Evolutionary conservation across 2,329 filamentous ascomycete species (phyloP), one percentile per base, ranked within the genome.

Genomic region (Fusarium proliferatum): DNA sequence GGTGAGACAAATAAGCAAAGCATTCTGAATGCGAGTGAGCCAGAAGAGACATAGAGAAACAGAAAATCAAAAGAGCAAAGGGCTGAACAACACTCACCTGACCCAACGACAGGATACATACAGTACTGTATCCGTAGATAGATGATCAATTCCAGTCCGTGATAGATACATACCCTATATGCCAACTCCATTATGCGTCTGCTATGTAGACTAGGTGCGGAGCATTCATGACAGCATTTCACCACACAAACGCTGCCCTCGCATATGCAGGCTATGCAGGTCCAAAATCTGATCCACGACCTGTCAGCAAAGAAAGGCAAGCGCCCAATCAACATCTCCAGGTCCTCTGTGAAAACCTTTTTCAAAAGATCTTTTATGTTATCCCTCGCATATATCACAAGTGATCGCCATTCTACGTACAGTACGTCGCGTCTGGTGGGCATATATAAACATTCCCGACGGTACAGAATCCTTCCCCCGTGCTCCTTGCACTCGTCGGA

Each of bases 371-470:
- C 46, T 42, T 49, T 23, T 55, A 46, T 65, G 48, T 61, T 49
- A 61, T 65, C 67, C 67, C 71, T 69, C 71, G 52, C 71, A 73
- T 71, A 36, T 28, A 58, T 58, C 55, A 48, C 30, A 58, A 57
- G 30, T 42, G 55, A 64, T 52, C 67, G 46, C 59, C 61, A 48
- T 34, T 52, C 30, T 33, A 33, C 11, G 12, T 33, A 12, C 30
- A 33, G 12, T 15, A 28, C 15, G 48, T 33, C 28, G 34, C n/a
- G 43, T 39, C 30, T 57, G 46, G 46, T 30, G 62, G 46, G 46
- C 41, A 65, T 45, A 41, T 34, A 65, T 39, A 41, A 46, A 30
- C 52, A 55, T 19, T 30, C 52, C 64, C 58, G 53, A 36, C 58
- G 43, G 48, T 19, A 51, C 30, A 34, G n/a, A 51, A 34, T 16